phyloP scores from a whole-genome alignment of 202 grass and related monocot species.

The Saccharum hybrid region DNA sequence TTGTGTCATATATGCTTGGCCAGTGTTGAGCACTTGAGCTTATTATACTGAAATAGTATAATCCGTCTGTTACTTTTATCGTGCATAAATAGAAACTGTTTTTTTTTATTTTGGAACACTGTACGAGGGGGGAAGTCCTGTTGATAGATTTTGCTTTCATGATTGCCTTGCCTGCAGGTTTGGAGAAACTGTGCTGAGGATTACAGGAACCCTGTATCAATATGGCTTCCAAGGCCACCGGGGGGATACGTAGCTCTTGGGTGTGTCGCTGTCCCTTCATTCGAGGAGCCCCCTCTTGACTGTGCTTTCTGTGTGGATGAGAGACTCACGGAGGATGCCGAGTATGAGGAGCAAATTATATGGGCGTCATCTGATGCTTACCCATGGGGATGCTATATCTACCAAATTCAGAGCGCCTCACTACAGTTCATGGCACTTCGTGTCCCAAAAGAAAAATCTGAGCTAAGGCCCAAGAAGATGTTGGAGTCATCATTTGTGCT shows the following conservation, averaged over 20 bases:
- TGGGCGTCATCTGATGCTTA: constrained; percentile 81
- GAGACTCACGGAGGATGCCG: constrained; percentile 61
- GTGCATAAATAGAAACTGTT: background rate
- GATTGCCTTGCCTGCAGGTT: constrained; percentile 50
- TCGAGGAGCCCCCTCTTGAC: constrained; percentile 70
- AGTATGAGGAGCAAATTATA: constrained; percentile 79
- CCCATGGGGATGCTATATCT: constrained; percentile 93
- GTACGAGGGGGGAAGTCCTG: background rate
- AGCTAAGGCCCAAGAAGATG: constrained; percentile 64
- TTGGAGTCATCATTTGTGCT: constrained; percentile 35
- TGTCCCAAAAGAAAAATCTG: constrained; percentile 66
- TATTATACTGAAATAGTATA: constrained; percentile 28
- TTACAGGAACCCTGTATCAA: constrained; percentile 64
- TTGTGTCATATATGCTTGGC: constrained; percentile 20
- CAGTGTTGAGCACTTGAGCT: constrained; percentile 30
- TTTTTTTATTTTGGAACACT: background rate
- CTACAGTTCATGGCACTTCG: constrained; percentile 83
- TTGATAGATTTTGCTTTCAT: constrained; percentile 2
- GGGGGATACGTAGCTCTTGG: constrained; percentile 76
- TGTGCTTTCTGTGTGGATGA: constrained; percentile 66
- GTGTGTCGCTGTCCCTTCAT: constrained; percentile 74
- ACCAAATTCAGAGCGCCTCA: constrained; percentile 77
- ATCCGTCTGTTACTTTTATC: constrained; percentile 2
- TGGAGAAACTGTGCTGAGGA: constrained; percentile 92
- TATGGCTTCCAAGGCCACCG: constrained; percentile 87